Percentiles rank a stretch among this genome's conserved stretches.
phyloP scores from a whole-genome alignment of 495 filamentous ascomycete genomes.

The Cercophora newfieldiana region DNA sequence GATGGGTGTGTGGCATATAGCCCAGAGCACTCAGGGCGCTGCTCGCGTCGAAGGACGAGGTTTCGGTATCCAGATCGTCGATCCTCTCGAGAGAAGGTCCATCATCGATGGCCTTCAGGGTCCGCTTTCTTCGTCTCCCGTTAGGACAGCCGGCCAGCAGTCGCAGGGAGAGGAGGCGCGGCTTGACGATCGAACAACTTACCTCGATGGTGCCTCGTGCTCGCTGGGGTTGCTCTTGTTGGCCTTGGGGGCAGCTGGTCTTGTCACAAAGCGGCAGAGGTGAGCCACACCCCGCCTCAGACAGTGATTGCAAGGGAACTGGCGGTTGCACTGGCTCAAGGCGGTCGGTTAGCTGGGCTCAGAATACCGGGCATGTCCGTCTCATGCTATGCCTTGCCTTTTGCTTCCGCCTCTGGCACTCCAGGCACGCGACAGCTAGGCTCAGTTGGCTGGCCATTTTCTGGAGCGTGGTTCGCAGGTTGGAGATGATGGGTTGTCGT shows the following conservation, averaged over 20 bases:
- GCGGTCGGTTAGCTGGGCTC: constrained; percentile 17
- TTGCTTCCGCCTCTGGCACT: constrained; percentile 47
- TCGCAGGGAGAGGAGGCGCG: neutral
- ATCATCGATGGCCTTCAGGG: constrained; percentile 18
- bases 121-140: constrained; percentile 28
- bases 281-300: constrained; percentile 40
- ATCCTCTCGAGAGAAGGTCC: constrained; percentile 10
- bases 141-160: constrained; percentile 11
- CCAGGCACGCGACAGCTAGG: constrained; percentile 32
- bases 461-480: constrained; percentile 4
- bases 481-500: neutral
- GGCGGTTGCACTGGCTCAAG: constrained; percentile 44
- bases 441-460: constrained; percentile 3
- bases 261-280: constrained; percentile 38
- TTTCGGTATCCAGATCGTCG: constrained; percentile 17
- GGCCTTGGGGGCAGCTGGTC: constrained; percentile 20
- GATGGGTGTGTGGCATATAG: constrained; percentile 34
- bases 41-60: constrained; percentile 26
- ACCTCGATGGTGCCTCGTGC: constrained; percentile 22
- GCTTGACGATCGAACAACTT: neutral
- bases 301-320: constrained; percentile 50
- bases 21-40: constrained; percentile 35
- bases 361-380: neutral
- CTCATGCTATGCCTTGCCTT: constrained; percentile 31
- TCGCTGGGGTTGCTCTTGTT: constrained; percentile 21